Evolutionary conservation across 345 rosid species (phyloP), one percentile per base, ranked within the genome.

Genomic region (Camelina sativa): DNA sequence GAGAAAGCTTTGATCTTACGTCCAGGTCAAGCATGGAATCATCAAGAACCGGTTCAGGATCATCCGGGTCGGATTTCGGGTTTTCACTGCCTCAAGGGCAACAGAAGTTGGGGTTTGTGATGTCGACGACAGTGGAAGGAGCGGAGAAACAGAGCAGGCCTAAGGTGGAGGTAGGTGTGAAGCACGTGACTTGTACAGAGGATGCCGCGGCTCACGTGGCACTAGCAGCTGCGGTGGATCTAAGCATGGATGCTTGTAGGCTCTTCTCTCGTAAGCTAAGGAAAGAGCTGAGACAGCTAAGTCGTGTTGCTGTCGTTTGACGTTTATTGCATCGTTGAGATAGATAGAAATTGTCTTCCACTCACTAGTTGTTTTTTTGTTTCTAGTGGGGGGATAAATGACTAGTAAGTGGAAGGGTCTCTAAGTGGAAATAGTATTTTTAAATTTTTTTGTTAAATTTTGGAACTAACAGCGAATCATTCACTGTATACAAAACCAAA

Each of bases 201-300:
- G 98, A 92, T 46, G 96, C 98, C 32, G 98, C 98, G 0, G 90
- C 84, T 0, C 86, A 79, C 59, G 96, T 90, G 85, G 98, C 96
- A 4, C 41, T 92, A n/a, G 91, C 93, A 0, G 96, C 98, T 6
- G 96, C 98, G 2, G 77, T 92, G 85, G 96, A 92, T 84, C 89
- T 92, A n/a, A 88, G 98, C 68, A 80, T 86, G 89, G 94, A 92
- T 76, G 98, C 98, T 23, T 92, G 98, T 76, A 84, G 63, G 72
- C 17, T 81, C 23, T 92, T 92, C 66, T 82, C 96, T 17, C 91
- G 80, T n/a, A 87, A 87, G 89, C 79, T 88, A 55, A 85, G 98
- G 82, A 83, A 85, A 75, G 96, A 86, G 81, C 17, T 90, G 82
- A 85, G 91, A 58, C 89, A 83, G 73, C 82, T 61, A 72, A 67